These are phyloP conservation scores for Malassezia slooffiae DNA, from an alignment of 1,284 basidiomycete genomes.

Conservation along the genomic window DNA sequence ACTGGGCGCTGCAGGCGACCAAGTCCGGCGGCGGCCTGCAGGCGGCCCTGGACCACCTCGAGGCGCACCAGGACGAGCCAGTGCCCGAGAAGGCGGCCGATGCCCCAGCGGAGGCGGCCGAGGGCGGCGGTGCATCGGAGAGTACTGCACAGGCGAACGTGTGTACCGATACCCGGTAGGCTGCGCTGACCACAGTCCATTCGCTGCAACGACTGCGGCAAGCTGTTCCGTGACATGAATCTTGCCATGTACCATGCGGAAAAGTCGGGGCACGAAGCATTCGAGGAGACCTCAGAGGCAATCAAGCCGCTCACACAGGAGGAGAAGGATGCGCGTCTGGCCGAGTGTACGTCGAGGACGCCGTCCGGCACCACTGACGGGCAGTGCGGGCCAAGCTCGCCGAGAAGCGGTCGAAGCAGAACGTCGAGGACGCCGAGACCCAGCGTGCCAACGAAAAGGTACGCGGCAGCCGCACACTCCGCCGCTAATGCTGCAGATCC, in stretches of 20 bases:
- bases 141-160: too few species aligned
- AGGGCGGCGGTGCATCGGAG: neutral
- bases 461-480: too few species aligned
- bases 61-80: slow-evolving; percentile 33
- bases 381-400: slow-evolving; percentile 35
- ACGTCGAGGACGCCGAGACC: slow-evolving; percentile 31
- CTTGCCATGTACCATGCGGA: slow-evolving; percentile 88
- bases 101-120: neutral
- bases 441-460: slow-evolving; percentile 39
- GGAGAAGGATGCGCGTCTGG: slow-evolving; percentile 72
- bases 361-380: neutral
- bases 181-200: slow-evolving; percentile 37
- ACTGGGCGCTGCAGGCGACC: slow-evolving; percentile 40
- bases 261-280: slow-evolving; percentile 73
- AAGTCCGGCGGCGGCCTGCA: slow-evolving; percentile 21
- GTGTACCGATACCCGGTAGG: too few species aligned
- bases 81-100: slow-evolving; percentile 18
- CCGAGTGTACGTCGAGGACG: slow-evolving; percentile 52
- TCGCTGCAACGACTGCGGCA: slow-evolving; percentile 40
- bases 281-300: slow-evolving; percentile 91
- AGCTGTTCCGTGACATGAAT: slow-evolving; percentile 60
- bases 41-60: slow-evolving; percentile 42
- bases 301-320: slow-evolving; percentile 88
- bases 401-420: slow-evolving; percentile 34
- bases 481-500: too few species aligned